Conservation (phyloP, 345 rosid species). For the Eucalyptus coolabah region DNA sequence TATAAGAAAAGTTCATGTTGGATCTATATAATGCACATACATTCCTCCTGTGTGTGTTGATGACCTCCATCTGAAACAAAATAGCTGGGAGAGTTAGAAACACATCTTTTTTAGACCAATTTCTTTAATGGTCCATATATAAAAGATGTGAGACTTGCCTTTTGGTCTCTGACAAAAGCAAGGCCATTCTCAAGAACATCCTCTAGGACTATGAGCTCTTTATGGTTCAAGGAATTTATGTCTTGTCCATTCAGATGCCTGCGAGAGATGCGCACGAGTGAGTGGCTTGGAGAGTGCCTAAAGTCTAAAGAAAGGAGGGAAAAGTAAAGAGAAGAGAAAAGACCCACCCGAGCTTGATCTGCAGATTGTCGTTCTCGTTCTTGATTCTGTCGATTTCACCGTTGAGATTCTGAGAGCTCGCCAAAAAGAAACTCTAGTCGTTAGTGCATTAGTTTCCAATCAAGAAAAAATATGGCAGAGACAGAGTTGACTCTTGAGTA, state of each 20-base stretch:
- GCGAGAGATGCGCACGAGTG: neutral
- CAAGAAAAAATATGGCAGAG: neutral
- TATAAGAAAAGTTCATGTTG: neutral
- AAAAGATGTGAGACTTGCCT: slow-evolving; percentile 10
- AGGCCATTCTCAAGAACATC: slow-evolving; percentile 70
- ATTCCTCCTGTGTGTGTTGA: slow-evolving; percentile 19
- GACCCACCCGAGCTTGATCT: slow-evolving; percentile 62
- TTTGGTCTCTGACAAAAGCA: slow-evolving; percentile 26
- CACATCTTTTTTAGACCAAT: neutral
- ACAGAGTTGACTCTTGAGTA: neutral
- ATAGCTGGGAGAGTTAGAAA: neutral
- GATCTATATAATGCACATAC: slow-evolving; percentile 11
- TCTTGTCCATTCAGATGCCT: slow-evolving; percentile 79
- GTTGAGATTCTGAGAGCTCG: slow-evolving; percentile 39
- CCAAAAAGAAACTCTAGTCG: neutral
- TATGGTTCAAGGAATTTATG: slow-evolving; percentile 44
- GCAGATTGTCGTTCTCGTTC: slow-evolving; percentile 81
- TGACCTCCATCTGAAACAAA: slow-evolving; percentile 21
- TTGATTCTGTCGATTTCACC: slow-evolving; percentile 71
- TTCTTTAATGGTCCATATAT: neutral
- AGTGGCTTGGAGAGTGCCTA: neutral
- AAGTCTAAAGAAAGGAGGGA: neutral
- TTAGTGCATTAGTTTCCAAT: neutral
- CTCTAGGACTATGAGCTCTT: slow-evolving; percentile 44
- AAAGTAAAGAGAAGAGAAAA: neutral